These are phyloP conservation scores for Westerdykella ornata DNA, from an alignment of 2,329 filamentous ascomycete species.

Conservation along the genomic window DNA sequence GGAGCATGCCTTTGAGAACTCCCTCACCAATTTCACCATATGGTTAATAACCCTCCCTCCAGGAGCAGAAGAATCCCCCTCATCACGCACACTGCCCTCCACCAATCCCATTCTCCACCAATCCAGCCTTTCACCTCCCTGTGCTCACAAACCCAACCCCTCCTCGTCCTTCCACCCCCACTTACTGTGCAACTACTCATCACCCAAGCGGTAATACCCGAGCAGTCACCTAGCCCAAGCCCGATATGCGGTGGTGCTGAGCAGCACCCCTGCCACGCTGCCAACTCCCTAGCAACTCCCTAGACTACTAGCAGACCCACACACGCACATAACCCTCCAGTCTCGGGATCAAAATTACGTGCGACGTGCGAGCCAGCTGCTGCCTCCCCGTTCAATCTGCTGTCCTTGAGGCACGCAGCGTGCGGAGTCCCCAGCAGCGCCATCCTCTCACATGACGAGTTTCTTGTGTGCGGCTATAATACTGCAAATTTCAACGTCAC, in stretches of 20 bases:
- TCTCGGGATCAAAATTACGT: conserved; percentile 38
- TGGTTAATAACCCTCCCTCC: no score
- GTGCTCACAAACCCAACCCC: neutral
- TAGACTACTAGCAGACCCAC: conserved; percentile 32
- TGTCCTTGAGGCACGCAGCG: neutral
- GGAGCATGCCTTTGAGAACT: no score
- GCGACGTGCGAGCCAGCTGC: conserved; percentile 28
- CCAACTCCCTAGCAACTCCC: neutral
- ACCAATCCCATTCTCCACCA: neutral
- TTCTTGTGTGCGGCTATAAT: conserved; percentile 31
- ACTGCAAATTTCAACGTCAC: conserved; percentile 39
- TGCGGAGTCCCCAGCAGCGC: conserved; percentile 35
- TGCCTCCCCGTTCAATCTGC: neutral
- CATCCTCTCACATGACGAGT: conserved; percentile 36
- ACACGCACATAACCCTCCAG: conserved; percentile 30
- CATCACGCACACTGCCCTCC: no score
- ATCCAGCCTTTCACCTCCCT: neutral
- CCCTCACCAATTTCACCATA: no score
- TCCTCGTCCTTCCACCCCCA: neutral
- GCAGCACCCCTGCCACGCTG: neutral
- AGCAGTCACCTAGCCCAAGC: no score
- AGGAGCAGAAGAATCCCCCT: no score
- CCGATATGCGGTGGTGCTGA: neutral
- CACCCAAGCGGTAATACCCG: neutral
- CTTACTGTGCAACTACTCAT: neutral